Percentiles rank a stretch among this genome's conserved stretches.
Conservation (phyloP, 306 rosid species). For the Fragaria vesca region DNA sequence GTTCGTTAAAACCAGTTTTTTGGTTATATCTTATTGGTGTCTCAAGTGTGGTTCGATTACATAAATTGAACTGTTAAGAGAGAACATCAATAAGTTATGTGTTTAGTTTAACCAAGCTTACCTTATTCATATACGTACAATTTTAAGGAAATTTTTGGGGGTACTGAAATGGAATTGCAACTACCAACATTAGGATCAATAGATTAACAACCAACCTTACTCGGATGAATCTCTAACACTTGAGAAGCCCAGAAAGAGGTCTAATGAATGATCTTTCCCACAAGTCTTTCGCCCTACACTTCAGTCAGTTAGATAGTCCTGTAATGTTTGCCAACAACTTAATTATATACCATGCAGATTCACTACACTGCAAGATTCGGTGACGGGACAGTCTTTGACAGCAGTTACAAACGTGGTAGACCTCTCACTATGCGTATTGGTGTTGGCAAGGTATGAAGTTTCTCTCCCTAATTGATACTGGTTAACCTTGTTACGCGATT, state of each 20-base stretch:
- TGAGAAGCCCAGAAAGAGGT: neutral
- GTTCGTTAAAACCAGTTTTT: neutral
- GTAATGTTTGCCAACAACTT: neutral
- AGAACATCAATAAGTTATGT: neutral
- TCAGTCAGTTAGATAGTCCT: neutral
- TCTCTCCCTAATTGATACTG: neutral
- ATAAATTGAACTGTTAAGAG: neutral
- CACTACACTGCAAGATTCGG: constrained; percentile 89
- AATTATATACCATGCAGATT: constrained; percentile 35
- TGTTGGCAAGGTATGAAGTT: constrained; percentile 69
- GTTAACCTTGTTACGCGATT: neutral
- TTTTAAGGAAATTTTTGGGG: neutral
- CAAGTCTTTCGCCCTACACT: neutral
- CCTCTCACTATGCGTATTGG: constrained; percentile 96
- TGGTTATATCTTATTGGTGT: neutral
- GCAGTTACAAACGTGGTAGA: constrained; percentile 86
- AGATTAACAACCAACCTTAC: neutral
- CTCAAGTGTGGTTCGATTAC: neutral
- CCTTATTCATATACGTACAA: neutral
- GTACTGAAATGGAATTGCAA: neutral
- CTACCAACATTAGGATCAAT: neutral
- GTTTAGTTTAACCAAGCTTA: neutral
- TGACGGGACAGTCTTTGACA: constrained; percentile 86
- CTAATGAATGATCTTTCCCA: neutral
- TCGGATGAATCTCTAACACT: neutral